These are phyloP conservation scores for Alternaria consortialis DNA, from an alignment of 2,329 filamentous ascomycete genomes.

Conservation along the genomic window DNA sequence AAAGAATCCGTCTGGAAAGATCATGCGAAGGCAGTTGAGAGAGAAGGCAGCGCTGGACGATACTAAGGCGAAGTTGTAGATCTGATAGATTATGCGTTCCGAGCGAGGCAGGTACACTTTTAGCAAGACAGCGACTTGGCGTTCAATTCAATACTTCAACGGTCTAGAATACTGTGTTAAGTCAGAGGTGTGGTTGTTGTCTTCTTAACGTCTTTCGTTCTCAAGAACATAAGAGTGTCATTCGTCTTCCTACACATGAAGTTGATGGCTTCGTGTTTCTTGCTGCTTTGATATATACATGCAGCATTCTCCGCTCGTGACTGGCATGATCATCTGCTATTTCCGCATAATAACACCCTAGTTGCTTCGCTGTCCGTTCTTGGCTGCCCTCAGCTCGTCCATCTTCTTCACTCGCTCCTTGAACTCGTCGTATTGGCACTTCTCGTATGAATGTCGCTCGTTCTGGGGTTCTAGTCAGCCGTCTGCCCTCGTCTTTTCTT, in stretches of 20 bases:
- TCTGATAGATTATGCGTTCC: not conserved
- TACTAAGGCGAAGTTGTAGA: constrained; percentile 44
- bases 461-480: constrained; percentile 65
- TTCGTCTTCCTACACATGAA: not conserved
- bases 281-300: constrained; percentile 48
- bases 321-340: constrained; percentile 7
- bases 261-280: constrained; percentile 6
- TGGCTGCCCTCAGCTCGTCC: constrained; percentile 90
- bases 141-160: not conserved
- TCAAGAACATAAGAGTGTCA: not conserved
- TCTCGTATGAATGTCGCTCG: constrained; percentile 97
- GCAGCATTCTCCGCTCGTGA: constrained; percentile 26
- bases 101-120: not conserved
- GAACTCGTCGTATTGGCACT: constrained; percentile 99
- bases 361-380: constrained; percentile 86
- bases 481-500: not conserved
- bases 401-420: constrained; percentile 99
- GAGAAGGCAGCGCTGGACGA: constrained; percentile 59
- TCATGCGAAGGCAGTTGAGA: constrained; percentile 67
- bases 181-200: not conserved
- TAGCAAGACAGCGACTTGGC: not conserved
- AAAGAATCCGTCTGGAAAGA: constrained; percentile 78
- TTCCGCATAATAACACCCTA: constrained; percentile 49
- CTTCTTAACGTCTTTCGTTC: not conserved
- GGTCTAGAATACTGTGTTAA: not conserved